These are phyloP conservation scores for Ophiocordyceps camponoti-leonardi DNA, from an alignment of 2,329 filamentous ascomycete species.

Conservation along the genomic window DNA sequence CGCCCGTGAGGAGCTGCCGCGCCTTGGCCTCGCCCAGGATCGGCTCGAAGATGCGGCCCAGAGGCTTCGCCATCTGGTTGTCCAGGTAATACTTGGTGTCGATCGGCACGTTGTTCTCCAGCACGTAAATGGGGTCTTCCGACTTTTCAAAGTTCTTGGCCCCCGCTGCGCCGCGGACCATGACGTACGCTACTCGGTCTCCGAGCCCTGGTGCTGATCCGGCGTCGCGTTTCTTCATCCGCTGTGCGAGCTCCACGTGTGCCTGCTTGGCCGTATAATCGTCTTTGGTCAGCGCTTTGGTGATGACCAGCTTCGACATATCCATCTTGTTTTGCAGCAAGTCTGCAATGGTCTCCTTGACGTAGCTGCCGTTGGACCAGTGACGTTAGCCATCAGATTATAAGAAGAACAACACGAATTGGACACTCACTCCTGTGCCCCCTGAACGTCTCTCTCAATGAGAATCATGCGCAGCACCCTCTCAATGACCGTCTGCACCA, in stretches of 20 bases:
- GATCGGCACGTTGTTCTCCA: slow-evolving; percentile 95
- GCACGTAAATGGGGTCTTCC: slow-evolving; percentile 90
- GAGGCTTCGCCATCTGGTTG: slow-evolving; percentile 90
- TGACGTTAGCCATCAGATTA: slow-evolving; percentile 17
- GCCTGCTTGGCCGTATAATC: slow-evolving; percentile 88
- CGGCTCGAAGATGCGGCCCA: slow-evolving; percentile 91
- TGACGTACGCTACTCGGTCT: slow-evolving; percentile 95
- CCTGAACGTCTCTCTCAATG: slow-evolving; percentile 79
- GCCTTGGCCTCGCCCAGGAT: slow-evolving; percentile 91
- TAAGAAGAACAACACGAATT: background rate
- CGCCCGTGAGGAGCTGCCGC: slow-evolving; percentile 69
- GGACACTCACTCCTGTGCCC: slow-evolving; percentile 82
- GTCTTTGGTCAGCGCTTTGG: slow-evolving; percentile 83
- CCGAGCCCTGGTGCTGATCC: slow-evolving; percentile 85
- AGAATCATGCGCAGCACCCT: slow-evolving; percentile 90
- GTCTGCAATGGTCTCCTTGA: slow-evolving; percentile 90
- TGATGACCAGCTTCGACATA: slow-evolving; percentile 98
- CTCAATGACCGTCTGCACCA: slow-evolving; percentile 95
- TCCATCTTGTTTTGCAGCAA: slow-evolving; percentile 94
- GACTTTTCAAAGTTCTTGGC: slow-evolving; percentile 95
- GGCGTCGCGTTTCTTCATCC: slow-evolving; percentile 93
- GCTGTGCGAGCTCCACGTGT: slow-evolving; percentile 84
- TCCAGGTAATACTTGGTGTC: slow-evolving; percentile 98
- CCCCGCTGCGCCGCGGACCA: slow-evolving; percentile 77
- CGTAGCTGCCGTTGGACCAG: slow-evolving; percentile 40